These are phyloP conservation scores for Pseudophaeomoniella oleicola DNA, from an alignment of 2,329 filamentous ascomycete species.

Conservation along the genomic window DNA sequence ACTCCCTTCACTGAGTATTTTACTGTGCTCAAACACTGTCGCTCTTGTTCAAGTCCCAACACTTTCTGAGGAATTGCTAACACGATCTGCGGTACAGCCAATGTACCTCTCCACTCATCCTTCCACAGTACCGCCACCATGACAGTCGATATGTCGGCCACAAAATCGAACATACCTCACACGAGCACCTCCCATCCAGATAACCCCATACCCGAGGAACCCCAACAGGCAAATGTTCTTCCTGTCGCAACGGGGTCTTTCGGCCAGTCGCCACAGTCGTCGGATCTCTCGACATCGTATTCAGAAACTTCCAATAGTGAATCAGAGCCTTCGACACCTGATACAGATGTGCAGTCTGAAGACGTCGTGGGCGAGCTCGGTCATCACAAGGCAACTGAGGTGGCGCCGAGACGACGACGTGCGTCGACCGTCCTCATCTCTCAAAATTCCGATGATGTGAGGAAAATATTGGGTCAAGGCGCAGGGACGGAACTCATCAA, in stretches of 20 bases:
- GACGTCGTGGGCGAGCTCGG: slow-evolving; percentile 15
- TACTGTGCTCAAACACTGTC: background rate
- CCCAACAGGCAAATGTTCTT: slow-evolving; percentile 20
- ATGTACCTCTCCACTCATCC: slow-evolving; percentile 2
- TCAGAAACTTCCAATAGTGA: slow-evolving; percentile 19
- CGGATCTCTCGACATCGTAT: slow-evolving; percentile 16
- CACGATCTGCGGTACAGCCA: background rate
- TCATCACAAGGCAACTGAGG: slow-evolving; percentile 7
- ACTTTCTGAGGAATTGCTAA: slow-evolving; percentile 1
- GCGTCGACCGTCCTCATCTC: slow-evolving; percentile 38
- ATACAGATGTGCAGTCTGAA: slow-evolving; percentile 22
- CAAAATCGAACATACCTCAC: slow-evolving; percentile 9
- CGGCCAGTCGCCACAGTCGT: slow-evolving; percentile 16
- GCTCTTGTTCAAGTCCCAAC: background rate
- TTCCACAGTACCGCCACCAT: slow-evolving; percentile 2
- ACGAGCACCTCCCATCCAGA: slow-evolving; percentile 29
- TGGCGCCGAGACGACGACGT: slow-evolving; percentile 20
- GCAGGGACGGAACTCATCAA: slow-evolving; percentile 43
- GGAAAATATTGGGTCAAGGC: slow-evolving; percentile 39
- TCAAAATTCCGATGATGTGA: slow-evolving; percentile 43
- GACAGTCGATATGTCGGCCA: background rate
- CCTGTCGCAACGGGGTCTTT: slow-evolving; percentile 19
- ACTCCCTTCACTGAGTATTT: background rate
- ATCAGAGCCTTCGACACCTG: slow-evolving; percentile 24
- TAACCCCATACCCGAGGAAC: slow-evolving; percentile 33